Percentiles rank a stretch among this genome's conserved stretches.
Evolutionary conservation across 208 protist species (phyloP).

Genomic region (Novymonas esmeraldas): DNA sequence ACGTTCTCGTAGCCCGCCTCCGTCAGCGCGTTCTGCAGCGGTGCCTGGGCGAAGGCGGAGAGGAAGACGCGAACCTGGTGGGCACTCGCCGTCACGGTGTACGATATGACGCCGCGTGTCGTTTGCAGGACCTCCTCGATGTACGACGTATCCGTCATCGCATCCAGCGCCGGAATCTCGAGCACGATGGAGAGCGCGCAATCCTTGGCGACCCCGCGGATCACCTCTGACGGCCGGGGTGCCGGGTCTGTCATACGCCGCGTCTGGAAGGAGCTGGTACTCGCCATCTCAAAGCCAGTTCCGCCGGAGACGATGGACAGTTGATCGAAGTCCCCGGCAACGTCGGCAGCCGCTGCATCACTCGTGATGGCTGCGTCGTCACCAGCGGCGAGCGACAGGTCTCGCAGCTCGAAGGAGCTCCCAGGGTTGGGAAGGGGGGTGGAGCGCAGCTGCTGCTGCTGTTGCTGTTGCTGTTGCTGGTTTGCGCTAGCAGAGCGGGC

Average conservation of each 20-base stretch:
- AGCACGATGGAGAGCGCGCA: slow-evolving; percentile 66
- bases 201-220: slow-evolving; percentile 31
- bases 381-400: slow-evolving; percentile 16
- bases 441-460: neutral
- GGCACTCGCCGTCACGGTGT: slow-evolving; percentile 66
- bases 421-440: slow-evolving; percentile 6
- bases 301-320: slow-evolving; percentile 26
- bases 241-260: slow-evolving; percentile 15
- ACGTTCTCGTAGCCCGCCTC: slow-evolving; percentile 65
- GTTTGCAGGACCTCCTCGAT: slow-evolving; percentile 84
- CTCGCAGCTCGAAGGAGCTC: slow-evolving; percentile 22
- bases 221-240: slow-evolving; percentile 15
- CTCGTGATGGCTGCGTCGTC: slow-evolving; percentile 22
- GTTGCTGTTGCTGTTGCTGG: too few relatives aligned
- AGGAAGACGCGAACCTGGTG: slow-evolving; percentile 74
- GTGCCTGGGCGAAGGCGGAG: slow-evolving; percentile 33
- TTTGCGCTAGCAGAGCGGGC: neutral
- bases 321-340: slow-evolving; percentile 15
- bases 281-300: slow-evolving; percentile 21
- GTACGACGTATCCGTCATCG: slow-evolving; percentile 48
- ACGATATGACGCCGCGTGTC: slow-evolving; percentile 82
- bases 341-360: slow-evolving; percentile 8
- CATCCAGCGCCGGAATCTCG: slow-evolving; percentile 75
- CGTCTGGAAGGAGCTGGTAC: slow-evolving; percentile 20
- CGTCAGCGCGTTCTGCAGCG: slow-evolving; percentile 49